Base-by-base conservation (phyloP, 2,329 filamentous ascomycete genomes). In the Didymella arachidicola region DNA sequence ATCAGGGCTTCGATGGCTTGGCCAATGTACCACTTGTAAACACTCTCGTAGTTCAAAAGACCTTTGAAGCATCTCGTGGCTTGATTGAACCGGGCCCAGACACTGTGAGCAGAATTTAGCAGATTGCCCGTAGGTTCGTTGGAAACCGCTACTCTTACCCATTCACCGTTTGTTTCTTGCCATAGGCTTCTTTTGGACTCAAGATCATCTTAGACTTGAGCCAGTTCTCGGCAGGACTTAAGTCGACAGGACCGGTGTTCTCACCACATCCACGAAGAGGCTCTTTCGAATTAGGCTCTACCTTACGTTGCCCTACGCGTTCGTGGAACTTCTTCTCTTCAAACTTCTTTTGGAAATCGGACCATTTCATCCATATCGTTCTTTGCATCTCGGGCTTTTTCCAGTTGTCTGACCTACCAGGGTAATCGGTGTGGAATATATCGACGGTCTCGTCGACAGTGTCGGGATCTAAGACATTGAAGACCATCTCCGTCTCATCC, bases 31-130 rank as follows among this genome's bases (percentile, higher is more conserved):
- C 77, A 79, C 45, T 79, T 78, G 68, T 87, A 90, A 3, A 87
- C 86, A 3, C 79, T 81, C 69, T 86, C 83, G 65, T 90, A 90
- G 70, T 88, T 89, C 67, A 90, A 83, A 0, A 91, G 79, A 0
- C 89, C 89, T 69, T 91, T 91, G 83, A 91, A 90, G 79, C 89
- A 88, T 48, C 87, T 82, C 3, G 89, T 91, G 4, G 87, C 82
- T 47, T 84, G 82, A 63, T 90, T 90, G 74, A 92, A 93, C n/a
- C 79, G 79, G 6, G 82, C 81, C 83, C 83, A 85, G 6, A 82
- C 79, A 4, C 82, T 82, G 32, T 43, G 7, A 2, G n/a, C 10
- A 10, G 7, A 5, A 10, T 10, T 29, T 29, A 29, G 27, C 27
- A 29, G 2, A 29, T 29, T 29, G 4, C 27, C 10, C 27, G 27